A percentile compares a stretch with the other conserved stretches of the same genome.
phyloP scores from a whole-genome alignment of 352 stramenopile species.

The Globisporangium spinosum region DNA sequence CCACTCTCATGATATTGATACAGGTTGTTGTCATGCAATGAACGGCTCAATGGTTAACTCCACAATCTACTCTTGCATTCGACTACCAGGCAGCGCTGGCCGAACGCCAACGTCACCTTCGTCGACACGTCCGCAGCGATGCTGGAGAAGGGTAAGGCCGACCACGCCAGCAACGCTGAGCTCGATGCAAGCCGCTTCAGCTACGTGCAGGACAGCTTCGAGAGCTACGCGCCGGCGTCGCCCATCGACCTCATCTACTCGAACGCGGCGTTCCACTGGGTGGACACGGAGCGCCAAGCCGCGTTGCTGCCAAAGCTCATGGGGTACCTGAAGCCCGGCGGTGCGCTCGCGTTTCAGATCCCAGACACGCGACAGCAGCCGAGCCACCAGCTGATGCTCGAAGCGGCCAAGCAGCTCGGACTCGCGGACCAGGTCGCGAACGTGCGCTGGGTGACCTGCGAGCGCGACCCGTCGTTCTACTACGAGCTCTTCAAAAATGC shows the following conservation, averaged over 20 bases:
- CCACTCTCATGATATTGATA: no score
- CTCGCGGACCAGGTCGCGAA: conserved; percentile 31
- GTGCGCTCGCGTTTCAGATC: conserved; percentile 69
- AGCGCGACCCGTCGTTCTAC: conserved; percentile 60
- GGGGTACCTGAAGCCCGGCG: conserved; percentile 61
- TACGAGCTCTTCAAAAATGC: conserved; percentile 55
- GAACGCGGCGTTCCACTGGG: conserved; percentile 72
- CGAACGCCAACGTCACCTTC: conserved; percentile 44
- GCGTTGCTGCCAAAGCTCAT: conserved; percentile 46
- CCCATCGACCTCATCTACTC: conserved; percentile 70
- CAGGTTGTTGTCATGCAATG: not conserved
- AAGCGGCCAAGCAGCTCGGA: conserved; percentile 42
- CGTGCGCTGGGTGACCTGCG: conserved; percentile 70
- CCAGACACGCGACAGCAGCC: conserved; percentile 56
- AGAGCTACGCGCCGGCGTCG: conserved; percentile 33
- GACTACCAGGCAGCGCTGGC: conserved; percentile 43
- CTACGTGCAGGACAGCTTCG: conserved; percentile 59
- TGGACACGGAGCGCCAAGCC: conserved; percentile 43
- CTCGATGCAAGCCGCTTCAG: conserved; percentile 25
- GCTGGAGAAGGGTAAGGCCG: conserved; percentile 37
- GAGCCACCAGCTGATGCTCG: conserved; percentile 58
- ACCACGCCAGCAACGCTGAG: conserved; percentile 34
- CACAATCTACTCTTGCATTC: not conserved
- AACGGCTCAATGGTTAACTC: not conserved
- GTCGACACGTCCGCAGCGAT: conserved; percentile 63